phyloP scores from a whole-genome alignment of 768 basidiomycete genomes.

The Agrocybe pediades region DNA sequence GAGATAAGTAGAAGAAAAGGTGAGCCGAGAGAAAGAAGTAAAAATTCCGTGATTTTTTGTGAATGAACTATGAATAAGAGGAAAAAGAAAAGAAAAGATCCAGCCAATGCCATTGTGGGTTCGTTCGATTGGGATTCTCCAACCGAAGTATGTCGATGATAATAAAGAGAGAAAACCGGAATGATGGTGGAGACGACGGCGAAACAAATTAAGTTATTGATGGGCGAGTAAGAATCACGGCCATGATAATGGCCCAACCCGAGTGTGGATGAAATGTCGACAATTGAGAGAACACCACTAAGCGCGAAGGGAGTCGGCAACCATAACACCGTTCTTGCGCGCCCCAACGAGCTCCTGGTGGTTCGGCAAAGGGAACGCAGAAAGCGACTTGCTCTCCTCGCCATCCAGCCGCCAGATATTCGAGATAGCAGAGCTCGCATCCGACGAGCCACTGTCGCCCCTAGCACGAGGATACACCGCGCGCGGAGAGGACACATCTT shows the following conservation, averaged over 20 bases:
- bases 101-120: conserved; percentile 9
- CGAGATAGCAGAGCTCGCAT: conserved; percentile 27
- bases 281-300: conserved; percentile 7
- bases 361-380: conserved; percentile 47
- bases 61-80: not conserved
- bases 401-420: conserved; percentile 78
- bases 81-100: not conserved
- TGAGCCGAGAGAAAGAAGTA: not conserved
- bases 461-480: conserved; percentile 28
- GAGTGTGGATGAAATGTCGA: not conserved
- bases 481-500: conserved; percentile 33
- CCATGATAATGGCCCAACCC: not conserved
- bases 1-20: not conserved
- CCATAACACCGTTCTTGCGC: conserved; percentile 25
- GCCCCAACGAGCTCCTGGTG: conserved; percentile 32
- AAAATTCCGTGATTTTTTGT: not conserved
- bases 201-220: too few species aligned
- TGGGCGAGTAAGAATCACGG: not conserved
- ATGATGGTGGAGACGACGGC: not conserved
- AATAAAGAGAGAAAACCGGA: not conserved
- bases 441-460: conserved; percentile 26
- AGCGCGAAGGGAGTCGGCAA: conserved; percentile 34
- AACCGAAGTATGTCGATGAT: not conserved
- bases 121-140: conserved; percentile 2
- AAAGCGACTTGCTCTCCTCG: conserved; percentile 62